Conservation (phyloP, 495 filamentous ascomycete genomes). For the Penicillium waksmanii region DNA sequence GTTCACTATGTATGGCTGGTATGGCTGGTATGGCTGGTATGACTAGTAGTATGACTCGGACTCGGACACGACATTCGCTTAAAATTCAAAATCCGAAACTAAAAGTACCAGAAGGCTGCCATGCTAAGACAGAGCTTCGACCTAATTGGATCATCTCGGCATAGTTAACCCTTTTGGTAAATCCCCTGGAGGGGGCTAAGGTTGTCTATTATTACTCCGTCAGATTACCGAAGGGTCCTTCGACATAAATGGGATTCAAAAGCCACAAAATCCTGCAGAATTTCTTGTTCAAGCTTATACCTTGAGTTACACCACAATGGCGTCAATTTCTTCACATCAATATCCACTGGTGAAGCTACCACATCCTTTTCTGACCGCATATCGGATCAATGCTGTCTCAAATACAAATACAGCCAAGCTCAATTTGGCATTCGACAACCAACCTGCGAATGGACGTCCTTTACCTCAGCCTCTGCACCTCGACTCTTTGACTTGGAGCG, state of each 20-base stretch:
- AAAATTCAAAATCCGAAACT: not conserved
- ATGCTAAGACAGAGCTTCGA: not conserved
- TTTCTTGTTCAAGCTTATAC: constrained; percentile 7
- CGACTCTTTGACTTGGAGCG: constrained; percentile 37
- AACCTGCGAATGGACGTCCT: constrained; percentile 27
- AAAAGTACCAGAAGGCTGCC: not conserved
- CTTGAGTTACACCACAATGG: constrained; percentile 10
- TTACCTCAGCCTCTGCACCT: constrained; percentile 38
- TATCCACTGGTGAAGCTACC: constrained; percentile 37
- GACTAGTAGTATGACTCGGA: not conserved
- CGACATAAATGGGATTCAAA: not conserved
- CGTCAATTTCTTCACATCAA: constrained; percentile 15
- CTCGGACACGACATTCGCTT: not conserved
- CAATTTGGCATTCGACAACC: constrained; percentile 32
- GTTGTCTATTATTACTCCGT: not conserved
- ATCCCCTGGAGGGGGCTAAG: not conserved
- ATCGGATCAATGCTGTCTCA: constrained; percentile 32
- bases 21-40: too few species aligned
- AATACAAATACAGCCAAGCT: constrained; percentile 27
- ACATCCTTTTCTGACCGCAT: constrained; percentile 35
- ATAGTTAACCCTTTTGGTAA: not conserved
- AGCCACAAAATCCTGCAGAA: constrained; percentile 7
- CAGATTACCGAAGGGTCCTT: not conserved
- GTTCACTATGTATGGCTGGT: not conserved
- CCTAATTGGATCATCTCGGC: not conserved